phyloP scores from a whole-genome alignment of 331 rosid species.

The Malus hybrid region DNA sequence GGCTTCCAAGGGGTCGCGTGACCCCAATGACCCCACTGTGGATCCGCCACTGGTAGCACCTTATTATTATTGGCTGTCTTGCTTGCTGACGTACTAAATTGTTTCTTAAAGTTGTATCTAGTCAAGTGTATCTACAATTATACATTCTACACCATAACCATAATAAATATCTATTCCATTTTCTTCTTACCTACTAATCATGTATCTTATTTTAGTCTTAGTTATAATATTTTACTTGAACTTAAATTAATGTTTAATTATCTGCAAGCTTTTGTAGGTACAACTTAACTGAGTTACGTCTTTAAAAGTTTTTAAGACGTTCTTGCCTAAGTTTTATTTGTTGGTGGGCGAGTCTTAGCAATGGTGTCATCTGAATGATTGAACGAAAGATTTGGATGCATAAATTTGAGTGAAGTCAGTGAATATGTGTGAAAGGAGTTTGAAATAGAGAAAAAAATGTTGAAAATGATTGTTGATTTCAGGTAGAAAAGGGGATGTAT shows the following conservation, averaged over 20 bases:
- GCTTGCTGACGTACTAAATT: constrained; percentile 19
- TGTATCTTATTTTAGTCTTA: background rate
- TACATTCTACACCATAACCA: background rate
- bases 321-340: background rate
- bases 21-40: too few relatives aligned
- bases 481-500: background rate
- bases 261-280: background rate
- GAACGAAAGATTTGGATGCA: background rate
- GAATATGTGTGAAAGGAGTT: too few relatives aligned
- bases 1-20: too few relatives aligned
- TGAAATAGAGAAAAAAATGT: too few relatives aligned
- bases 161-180: background rate
- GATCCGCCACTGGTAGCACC: background rate
- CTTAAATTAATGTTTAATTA: background rate
- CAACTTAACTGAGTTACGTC: background rate
- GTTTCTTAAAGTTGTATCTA: background rate
- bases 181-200: background rate
- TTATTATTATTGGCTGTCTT: constrained; percentile 18
- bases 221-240: background rate
- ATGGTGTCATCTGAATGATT: background rate
- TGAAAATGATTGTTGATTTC: background rate
- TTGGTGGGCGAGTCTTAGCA: background rate
- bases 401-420: background rate
- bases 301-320: too few relatives aligned
- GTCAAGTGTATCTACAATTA: background rate